Conservation (phyloP, 306 rosid species). For the Quercus glauca region DNA sequence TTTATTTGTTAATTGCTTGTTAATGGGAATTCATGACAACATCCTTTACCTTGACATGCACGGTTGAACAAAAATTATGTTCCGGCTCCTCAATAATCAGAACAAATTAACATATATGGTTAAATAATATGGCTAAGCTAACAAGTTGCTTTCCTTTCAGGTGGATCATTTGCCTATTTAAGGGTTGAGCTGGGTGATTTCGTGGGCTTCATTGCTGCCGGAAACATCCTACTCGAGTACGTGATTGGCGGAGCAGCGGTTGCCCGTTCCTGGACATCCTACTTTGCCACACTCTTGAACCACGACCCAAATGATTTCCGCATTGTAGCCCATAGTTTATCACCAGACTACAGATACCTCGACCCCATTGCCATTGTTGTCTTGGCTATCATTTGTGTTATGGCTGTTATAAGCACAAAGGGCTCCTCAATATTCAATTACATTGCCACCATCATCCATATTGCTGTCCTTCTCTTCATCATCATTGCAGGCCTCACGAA, state of each 20-base stretch:
- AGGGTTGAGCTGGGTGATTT: constrained; percentile 86
- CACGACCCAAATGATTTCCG: constrained; percentile 47
- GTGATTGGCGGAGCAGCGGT: constrained; percentile 67
- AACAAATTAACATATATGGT: no score
- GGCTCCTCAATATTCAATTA: constrained; percentile 81
- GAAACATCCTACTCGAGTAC: constrained; percentile 74
- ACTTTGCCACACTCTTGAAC: constrained; percentile 74
- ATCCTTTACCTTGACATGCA: no score
- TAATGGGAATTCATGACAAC: no score
- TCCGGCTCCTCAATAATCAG: no score
- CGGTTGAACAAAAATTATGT: no score
- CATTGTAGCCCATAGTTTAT: constrained; percentile 30
- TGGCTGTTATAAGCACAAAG: constrained; percentile 73
- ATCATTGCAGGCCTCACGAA: constrained; percentile 66
- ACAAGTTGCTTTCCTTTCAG: constrained; percentile 17
- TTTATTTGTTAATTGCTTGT: no score
- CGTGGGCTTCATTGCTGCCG: constrained; percentile 74
- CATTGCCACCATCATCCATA: constrained; percentile 64
- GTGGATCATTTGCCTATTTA: constrained; percentile 83
- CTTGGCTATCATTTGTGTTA: constrained; percentile 31
- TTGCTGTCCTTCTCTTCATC: constrained; percentile 56
- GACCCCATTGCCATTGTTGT: constrained; percentile 68
- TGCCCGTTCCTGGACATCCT: constrained; percentile 85
- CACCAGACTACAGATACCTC: constrained; percentile 34
- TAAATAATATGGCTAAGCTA: no score